Percentiles rank a stretch among this genome's conserved stretches.
phyloP scores from a whole-genome alignment of 495 filamentous ascomycete species.

The Pyrenopolyporus hunteri region DNA sequence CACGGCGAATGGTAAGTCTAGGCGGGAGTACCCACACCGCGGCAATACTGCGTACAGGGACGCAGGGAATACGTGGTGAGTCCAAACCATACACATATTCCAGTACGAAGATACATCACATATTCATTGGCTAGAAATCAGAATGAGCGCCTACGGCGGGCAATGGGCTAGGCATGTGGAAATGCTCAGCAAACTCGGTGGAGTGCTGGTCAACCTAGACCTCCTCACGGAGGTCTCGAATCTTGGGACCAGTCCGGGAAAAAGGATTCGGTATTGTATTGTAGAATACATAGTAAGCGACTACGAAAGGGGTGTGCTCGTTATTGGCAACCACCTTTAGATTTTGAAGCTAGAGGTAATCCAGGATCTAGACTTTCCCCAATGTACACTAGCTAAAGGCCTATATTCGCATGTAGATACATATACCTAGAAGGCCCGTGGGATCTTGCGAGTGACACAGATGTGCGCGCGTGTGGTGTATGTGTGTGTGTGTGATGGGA shows the following conservation, averaged over 20 bases:
- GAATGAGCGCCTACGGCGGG: slow-evolving; percentile 4
- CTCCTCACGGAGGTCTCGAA: neutral
- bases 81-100: too few species aligned
- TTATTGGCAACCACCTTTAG: neutral
- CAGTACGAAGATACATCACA: too few species aligned
- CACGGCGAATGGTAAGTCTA: too few species aligned
- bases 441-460: neutral
- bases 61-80: too few species aligned
- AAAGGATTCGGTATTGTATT: neutral
- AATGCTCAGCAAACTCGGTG: slow-evolving; percentile 15
- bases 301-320: neutral
- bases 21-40: too few species aligned
- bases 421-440: neutral
- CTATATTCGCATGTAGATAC: neutral
- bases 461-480: neutral
- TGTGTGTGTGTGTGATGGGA: too few species aligned
- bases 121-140: too few species aligned
- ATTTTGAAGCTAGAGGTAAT: neutral
- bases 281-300: neutral
- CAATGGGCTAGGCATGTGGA: slow-evolving; percentile 4
- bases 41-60: too few species aligned
- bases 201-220: neutral
- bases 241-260: slow-evolving; percentile 2
- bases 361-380: too few species aligned
- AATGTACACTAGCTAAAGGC: too few species aligned